Conservation (phyloP, 768 basidiomycete species). For the Clitopilus passeckerianus region DNA sequence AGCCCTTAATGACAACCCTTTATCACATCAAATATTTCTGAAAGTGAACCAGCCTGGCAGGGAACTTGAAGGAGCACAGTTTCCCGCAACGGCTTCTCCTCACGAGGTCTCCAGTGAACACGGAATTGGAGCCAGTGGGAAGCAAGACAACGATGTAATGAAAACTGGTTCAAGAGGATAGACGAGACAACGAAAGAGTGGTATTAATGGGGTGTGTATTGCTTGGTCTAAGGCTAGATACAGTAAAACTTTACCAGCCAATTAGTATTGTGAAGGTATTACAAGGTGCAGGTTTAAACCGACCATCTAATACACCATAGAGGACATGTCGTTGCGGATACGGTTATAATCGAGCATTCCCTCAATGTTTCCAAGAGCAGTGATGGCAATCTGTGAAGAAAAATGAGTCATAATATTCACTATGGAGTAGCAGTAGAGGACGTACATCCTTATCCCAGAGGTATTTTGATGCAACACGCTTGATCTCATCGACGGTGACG, state of each 20-base stretch:
- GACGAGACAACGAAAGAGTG: background rate
- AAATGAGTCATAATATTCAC: background rate
- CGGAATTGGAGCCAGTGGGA: too few relatives aligned
- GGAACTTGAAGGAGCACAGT: too few relatives aligned
- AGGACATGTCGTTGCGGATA: slow-evolving; percentile 78
- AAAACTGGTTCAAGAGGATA: too few relatives aligned
- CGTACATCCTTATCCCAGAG: slow-evolving; percentile 94
- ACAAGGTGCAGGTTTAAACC: background rate
- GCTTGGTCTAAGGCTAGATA: background rate
- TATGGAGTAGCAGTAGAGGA: slow-evolving; percentile 11
- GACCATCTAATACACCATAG: slow-evolving; percentile 59
- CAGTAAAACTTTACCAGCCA: background rate
- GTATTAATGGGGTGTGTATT: background rate
- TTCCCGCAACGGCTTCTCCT: too few relatives aligned
- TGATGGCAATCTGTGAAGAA: slow-evolving; percentile 62
- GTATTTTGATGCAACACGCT: slow-evolving; percentile 93
- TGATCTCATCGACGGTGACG: slow-evolving; percentile 84
- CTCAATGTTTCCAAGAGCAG: slow-evolving; percentile 87
- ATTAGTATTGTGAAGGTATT: slow-evolving; percentile 2
- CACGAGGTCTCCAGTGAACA: too few relatives aligned
- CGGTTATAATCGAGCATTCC: slow-evolving; percentile 95
- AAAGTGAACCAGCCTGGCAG: too few relatives aligned
- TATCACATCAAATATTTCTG: too few relatives aligned
- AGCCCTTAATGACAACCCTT: too few relatives aligned
- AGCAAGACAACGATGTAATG: too few relatives aligned